phyloP scores from a whole-genome alignment of 1,139 yeast species.

The Nakaseomyces bracarensis region DNA sequence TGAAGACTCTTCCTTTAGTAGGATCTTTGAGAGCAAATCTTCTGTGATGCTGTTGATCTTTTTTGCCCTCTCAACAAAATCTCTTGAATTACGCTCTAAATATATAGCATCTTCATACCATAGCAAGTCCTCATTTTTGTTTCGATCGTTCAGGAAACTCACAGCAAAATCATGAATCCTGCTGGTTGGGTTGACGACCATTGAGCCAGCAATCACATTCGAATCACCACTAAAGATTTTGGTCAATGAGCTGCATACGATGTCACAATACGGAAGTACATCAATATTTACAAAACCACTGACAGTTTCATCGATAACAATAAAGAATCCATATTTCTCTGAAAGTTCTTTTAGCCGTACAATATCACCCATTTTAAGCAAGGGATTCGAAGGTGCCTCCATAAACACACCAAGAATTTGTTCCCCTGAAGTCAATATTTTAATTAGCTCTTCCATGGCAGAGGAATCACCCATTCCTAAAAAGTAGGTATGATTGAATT shows the following conservation, averaged over 20 bases:
- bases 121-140: constrained; percentile 54
- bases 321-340: constrained; percentile 59
- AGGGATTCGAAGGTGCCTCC: constrained; percentile 91
- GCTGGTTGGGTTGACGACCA: constrained; percentile 67
- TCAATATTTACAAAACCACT: constrained; percentile 85
- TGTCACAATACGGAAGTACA: constrained; percentile 73
- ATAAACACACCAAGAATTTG: constrained; percentile 63
- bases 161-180: constrained; percentile 47
- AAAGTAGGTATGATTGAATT: constrained; percentile 85
- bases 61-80: constrained; percentile 61
- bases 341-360: constrained; percentile 55
- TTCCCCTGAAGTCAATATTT: constrained; percentile 51
- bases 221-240: constrained; percentile 93
- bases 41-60: constrained; percentile 63
- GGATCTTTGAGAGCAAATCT: constrained; percentile 41
- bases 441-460: constrained; percentile 60
- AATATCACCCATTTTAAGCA: constrained; percentile 76
- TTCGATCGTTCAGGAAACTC: constrained; percentile 40
- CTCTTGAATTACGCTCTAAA: constrained; percentile 88
- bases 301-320: constrained; percentile 88
- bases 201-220: constrained; percentile 90
- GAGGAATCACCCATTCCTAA: constrained; percentile 75
- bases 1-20: constrained; percentile 35
- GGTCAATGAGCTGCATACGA: constrained; percentile 83
- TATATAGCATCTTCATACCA: constrained; percentile 95